Percentiles rank a stretch among this genome's conserved stretches.
phyloP scores from a whole-genome alignment of 495 filamentous ascomycete species.

The Schizothecium vesticola region DNA sequence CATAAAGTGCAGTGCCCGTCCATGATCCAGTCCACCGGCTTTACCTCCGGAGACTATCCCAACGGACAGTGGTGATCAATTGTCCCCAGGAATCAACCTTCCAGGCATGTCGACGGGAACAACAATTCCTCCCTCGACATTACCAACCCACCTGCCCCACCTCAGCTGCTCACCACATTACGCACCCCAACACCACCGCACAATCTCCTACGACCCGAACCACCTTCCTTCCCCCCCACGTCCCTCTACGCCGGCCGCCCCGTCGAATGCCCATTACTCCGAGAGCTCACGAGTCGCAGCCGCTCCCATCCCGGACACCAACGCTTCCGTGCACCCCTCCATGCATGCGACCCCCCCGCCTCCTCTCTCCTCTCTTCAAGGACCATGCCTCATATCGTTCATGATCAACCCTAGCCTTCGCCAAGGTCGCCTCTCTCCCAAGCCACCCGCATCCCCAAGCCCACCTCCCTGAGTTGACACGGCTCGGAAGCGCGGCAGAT shows the following conservation, averaged over 20 bases:
- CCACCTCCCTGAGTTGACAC: not conserved
- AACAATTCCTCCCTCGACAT: no score
- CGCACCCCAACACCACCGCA: not conserved
- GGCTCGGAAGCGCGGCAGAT: not conserved
- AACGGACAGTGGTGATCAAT: no score
- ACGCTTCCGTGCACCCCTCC: not conserved
- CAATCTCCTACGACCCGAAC: not conserved
- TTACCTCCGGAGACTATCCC: no score
- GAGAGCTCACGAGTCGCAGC: not conserved
- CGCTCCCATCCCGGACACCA: not conserved
- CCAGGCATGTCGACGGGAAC: no score
- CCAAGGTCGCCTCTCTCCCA: no score
- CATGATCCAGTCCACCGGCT: no score
- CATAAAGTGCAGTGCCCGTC: no score
- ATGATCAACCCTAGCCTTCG: no score
- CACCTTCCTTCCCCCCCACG: not conserved
- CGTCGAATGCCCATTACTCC: not conserved
- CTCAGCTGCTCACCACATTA: not conserved
- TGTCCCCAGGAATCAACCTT: no score
- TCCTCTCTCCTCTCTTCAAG: no score
- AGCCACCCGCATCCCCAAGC: not conserved
- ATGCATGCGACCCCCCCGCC: not conserved
- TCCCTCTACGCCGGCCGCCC: not conserved
- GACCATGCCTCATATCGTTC: no score
- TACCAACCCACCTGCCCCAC: not conserved